phyloP scores from a whole-genome alignment of 257 asterid genomes.

The Solanum sitiens region DNA sequence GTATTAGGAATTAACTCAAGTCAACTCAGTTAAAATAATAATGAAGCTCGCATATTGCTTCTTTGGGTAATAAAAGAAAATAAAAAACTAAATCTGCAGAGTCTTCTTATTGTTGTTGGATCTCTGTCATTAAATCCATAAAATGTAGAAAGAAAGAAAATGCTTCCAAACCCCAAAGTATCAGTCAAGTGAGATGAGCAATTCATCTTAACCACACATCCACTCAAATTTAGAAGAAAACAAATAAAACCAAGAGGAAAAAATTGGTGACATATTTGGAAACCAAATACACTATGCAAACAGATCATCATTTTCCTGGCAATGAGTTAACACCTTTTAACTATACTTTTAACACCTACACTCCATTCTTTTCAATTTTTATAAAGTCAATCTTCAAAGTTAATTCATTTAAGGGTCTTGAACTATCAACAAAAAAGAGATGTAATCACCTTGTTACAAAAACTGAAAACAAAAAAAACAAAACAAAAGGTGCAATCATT shows the following conservation, averaged over 20 bases:
- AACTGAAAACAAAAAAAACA: not conserved
- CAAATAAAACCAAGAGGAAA: not conserved
- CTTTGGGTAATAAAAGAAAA: not conserved
- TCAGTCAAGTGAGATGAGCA: not conserved
- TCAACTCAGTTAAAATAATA: not conserved
- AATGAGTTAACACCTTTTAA: not conserved
- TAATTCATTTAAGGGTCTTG: not conserved
- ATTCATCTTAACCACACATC: not conserved
- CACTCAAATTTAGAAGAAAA: not conserved
- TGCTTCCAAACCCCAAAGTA: not conserved
- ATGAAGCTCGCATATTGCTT: not conserved
- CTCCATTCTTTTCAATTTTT: not conserved
- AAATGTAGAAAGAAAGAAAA: not conserved
- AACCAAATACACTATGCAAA: not conserved
- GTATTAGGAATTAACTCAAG: constrained; percentile 10
- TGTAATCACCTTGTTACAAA: not conserved
- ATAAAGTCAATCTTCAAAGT: not conserved
- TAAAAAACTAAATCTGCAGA: not conserved
- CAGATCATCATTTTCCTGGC: not conserved
- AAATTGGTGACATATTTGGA: not conserved
- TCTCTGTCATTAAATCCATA: not conserved
- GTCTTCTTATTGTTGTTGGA: not conserved
- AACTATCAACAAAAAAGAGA: not conserved
- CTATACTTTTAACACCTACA: not conserved
- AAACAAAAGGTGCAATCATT: not conserved